Evolutionary conservation across 148 eudicot species (phyloP), one percentile per base, ranked within the genome.

Genomic region (Amaranthus hypochondriacus): DNA sequence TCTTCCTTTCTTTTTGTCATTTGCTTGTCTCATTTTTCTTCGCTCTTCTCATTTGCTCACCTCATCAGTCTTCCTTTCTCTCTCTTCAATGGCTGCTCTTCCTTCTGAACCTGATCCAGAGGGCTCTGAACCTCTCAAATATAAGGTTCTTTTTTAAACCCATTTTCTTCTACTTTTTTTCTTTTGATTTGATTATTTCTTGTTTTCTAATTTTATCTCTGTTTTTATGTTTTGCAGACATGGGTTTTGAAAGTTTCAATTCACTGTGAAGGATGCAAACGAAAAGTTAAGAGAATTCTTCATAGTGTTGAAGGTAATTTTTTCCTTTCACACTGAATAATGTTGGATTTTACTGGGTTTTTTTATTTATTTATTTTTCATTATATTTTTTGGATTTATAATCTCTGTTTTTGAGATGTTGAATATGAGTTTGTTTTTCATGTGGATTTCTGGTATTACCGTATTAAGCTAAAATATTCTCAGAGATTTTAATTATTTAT

Each of bases 241-340:
- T 86, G 89, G 83, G 81, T 82, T 21, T 80, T 91, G 75, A 91
- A 73, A 81, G 93, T 88, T 62, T 87, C 92, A 44, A 83, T 91
- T 74, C 97, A 89, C 80, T 91, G 97, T 70, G 90, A 86, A 78
- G 97, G 97, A 46, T 91, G 97, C 89, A 87, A 84, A 74, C 80
- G 82, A 54, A 89, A 91, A 74, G 97, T 91, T 55, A 83, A 86
- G 63, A 87, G 83, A 77, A 79, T 91, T 50, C 89, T 91, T 69
- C 84, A 70, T 2, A 76, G 69, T 55, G 62, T 91, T 55, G 85
- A 86, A 49, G 97, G 97, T 91, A 83, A 28, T 10, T 67, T 48
- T 48, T 3, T n/a, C 5, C 50, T 28, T 11, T 49, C 9, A 14
- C 9, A 14, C 53, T 42, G 2, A 39, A 10, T 15, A 28, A 28